Evolutionary conservation across 2,329 filamentous ascomycete genomes (phyloP).

Genomic region (Lasiodiplodia sp.): DNA sequence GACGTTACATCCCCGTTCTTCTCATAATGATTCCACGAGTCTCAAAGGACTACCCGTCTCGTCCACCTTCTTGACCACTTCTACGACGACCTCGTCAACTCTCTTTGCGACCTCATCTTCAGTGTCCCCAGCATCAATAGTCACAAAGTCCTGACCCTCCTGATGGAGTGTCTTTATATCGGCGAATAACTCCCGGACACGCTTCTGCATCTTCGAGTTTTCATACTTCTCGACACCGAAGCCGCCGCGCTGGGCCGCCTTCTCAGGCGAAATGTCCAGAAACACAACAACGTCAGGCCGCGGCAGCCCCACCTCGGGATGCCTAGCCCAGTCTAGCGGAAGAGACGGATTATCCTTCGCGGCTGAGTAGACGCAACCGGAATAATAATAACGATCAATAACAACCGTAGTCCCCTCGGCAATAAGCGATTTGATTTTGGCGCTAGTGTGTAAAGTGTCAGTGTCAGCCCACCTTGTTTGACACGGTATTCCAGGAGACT

Average conservation of each 20-base stretch:
- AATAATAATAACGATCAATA: constrained; percentile 94
- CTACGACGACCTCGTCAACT: constrained; percentile 38
- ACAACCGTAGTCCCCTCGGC: constrained; percentile 75
- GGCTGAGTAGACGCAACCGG: constrained; percentile 89
- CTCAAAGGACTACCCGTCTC: constrained; percentile 35
- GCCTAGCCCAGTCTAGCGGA: constrained; percentile 78
- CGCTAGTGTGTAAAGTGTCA: background rate
- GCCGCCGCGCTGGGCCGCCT: constrained; percentile 78
- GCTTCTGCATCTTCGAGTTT: constrained; percentile 78
- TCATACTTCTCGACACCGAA: constrained; percentile 93
- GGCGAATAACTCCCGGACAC: constrained; percentile 77
- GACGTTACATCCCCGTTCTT: background rate
- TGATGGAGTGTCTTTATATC: constrained; percentile 57
- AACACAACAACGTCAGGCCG: constrained; percentile 89
- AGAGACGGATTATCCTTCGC: constrained; percentile 80
- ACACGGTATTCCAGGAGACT: constrained; percentile 31
- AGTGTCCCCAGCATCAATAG: constrained; percentile 62
- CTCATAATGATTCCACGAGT: constrained; percentile 42
- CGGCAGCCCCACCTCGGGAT: constrained; percentile 85
- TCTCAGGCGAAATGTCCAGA: constrained; percentile 77
- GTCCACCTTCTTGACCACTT: constrained; percentile 40
- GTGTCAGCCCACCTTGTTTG: background rate
- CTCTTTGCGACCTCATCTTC: constrained; percentile 59
- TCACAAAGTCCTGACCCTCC: constrained; percentile 60
- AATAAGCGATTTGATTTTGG: constrained; percentile 10